Percentiles rank a stretch among this genome's conserved stretches.
Conservation (phyloP, 768 basidiomycete species). For the Calocera cornea region DNA sequence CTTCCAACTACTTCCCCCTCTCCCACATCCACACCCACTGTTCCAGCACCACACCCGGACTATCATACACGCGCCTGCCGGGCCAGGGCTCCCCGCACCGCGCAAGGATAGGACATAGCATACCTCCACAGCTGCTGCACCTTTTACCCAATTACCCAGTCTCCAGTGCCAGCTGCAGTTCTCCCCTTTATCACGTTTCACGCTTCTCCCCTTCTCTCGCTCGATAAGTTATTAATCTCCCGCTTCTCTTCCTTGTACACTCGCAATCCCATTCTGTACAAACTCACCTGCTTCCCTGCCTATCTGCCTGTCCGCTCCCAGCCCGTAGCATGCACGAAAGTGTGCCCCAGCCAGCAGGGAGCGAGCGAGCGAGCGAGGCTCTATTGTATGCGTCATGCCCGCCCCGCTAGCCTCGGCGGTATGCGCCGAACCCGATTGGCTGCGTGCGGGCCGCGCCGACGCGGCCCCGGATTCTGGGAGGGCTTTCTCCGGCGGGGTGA, state of each 20-base stretch:
- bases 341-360: too few species aligned
- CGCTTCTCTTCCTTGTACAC: background rate
- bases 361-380: too few species aligned
- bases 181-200: background rate
- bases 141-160: background rate
- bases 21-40: background rate
- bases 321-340: too few species aligned
- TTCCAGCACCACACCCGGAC: background rate
- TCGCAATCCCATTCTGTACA: background rate
- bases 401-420: background rate
- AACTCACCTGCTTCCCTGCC: too few species aligned
- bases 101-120: background rate
- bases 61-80: background rate
- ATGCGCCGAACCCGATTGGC: background rate
- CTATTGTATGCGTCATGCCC: background rate
- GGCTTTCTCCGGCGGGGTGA: background rate
- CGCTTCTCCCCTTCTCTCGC: background rate
- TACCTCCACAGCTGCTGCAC: background rate
- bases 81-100: background rate
- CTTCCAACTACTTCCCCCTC: background rate
- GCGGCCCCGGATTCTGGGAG: background rate
- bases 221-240: background rate
- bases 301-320: too few species aligned
- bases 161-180: background rate
- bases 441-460: background rate